Evolutionary conservation across 768 basidiomycete species (phyloP).

Genomic region (Agaricus blazei): DNA sequence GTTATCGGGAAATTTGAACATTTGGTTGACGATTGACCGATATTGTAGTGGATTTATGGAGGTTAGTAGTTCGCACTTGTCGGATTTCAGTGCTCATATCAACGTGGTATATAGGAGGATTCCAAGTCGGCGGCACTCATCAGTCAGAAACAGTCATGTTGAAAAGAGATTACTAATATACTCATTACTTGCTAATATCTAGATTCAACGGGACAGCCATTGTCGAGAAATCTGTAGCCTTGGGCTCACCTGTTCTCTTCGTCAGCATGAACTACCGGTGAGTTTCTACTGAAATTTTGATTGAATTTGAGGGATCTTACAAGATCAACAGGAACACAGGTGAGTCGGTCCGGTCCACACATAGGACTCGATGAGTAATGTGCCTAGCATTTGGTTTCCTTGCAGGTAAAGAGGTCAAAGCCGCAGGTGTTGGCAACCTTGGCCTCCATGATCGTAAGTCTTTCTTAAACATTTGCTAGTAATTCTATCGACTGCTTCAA

Average conservation of each 20-base stretch:
- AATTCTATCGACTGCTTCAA: not conserved
- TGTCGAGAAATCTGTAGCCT: constrained; percentile 36
- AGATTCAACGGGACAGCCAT: constrained; percentile 35
- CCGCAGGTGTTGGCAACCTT: constrained; percentile 45
- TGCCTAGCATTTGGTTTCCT: constrained; percentile 33
- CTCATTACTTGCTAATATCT: no score
- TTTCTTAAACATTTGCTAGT: not conserved
- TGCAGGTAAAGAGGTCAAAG: constrained; percentile 37
- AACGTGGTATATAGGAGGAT: constrained; percentile 15
- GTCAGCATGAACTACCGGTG: constrained; percentile 44
- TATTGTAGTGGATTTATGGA: constrained; percentile 42
- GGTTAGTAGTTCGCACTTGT: constrained; percentile 20
- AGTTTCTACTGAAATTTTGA: not conserved
- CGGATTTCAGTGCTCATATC: no score
- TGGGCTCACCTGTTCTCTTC: constrained; percentile 40
- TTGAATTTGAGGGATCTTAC: not conserved
- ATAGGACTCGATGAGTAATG: not conserved
- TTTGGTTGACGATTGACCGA: not conserved
- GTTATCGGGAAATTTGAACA: not conserved
- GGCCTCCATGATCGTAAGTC: constrained; percentile 54
- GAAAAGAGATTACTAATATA: no score
- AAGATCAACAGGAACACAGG: constrained; percentile 9
- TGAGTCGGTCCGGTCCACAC: not conserved
- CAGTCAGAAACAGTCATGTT: not conserved
- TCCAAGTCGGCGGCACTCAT: constrained; percentile 19